A percentile compares a stretch with the other conserved stretches of the same genome.
Conservation (phyloP, 2,329 filamentous ascomycete genomes). For the Endoconidiophora laricicola region DNA sequence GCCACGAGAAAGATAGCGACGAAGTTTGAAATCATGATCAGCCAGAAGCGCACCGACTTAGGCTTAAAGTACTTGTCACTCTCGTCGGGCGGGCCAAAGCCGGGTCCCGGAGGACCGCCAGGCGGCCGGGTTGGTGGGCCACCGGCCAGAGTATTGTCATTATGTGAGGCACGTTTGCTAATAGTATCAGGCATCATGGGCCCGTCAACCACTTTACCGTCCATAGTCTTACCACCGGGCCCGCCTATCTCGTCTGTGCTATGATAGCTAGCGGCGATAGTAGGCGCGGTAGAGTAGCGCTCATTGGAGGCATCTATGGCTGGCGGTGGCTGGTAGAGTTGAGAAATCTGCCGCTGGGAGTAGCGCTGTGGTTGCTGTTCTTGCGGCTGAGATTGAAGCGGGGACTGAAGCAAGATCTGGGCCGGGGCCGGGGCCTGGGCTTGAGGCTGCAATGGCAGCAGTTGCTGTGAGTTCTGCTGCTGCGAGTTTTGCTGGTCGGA, state of each 20-base stretch:
- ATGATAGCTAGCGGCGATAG: neutral
- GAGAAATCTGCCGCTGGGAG: too few species aligned
- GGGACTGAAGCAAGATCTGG: too few species aligned
- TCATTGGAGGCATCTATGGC: neutral
- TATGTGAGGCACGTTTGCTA: too few species aligned
- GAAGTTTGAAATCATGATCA: constrained; percentile 36
- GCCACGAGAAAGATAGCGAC: constrained; percentile 40
- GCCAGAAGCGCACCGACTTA: constrained; percentile 37
- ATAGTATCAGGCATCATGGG: neutral
- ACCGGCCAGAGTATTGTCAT: neutral
- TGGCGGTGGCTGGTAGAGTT: too few species aligned
- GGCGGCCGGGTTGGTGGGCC: neutral
- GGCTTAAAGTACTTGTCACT: constrained; percentile 31
- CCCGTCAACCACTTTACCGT: neutral
- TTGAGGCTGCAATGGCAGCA: too few species aligned
- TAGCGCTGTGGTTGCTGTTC: too few species aligned
- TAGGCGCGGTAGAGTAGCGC: constrained; percentile 2
- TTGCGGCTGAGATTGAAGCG: too few species aligned
- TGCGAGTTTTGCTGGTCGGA: too few species aligned
- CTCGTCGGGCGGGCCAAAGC: constrained; percentile 14
- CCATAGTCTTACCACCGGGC: too few species aligned
- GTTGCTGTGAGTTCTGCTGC: too few species aligned
- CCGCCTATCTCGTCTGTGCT: neutral
- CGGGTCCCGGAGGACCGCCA: neutral
- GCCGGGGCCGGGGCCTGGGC: too few species aligned